These are phyloP conservation scores for Mycena metata DNA, from an alignment of 768 basidiomycete genomes.

Conservation along the genomic window DNA sequence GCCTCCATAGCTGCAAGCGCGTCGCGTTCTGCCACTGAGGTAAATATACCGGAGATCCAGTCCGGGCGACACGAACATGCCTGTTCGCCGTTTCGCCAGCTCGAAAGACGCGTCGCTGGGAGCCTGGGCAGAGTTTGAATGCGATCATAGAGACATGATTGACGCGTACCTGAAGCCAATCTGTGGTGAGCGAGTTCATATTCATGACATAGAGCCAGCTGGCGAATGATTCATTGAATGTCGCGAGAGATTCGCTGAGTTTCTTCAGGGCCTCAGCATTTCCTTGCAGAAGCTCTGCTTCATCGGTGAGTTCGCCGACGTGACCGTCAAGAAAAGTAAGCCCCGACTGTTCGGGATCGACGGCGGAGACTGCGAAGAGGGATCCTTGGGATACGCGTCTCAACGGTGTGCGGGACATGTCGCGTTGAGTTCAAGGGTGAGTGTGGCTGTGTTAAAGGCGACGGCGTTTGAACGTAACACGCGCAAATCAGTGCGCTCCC, in stretches of 20 bases:
- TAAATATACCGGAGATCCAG: not conserved
- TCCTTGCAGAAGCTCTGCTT: conserved; percentile 82
- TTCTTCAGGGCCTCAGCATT: conserved; percentile 80
- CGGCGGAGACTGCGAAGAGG: conserved; percentile 86
- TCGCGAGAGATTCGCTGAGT: conserved; percentile 81
- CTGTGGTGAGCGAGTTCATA: conserved; percentile 95
- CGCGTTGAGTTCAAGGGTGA: not conserved
- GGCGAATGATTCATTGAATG: conserved; percentile 94
- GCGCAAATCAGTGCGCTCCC: not conserved
- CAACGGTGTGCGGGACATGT: conserved; percentile 75
- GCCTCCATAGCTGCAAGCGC: conserved; percentile 70
- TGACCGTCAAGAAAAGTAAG: conserved; percentile 89
- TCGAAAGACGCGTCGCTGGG: conserved; percentile 72
- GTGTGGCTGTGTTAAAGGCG: not conserved
- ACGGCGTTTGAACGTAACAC: not conserved
- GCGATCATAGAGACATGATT: not conserved
- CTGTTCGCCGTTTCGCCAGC: conserved; percentile 71
- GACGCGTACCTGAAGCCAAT: conserved; percentile 84
- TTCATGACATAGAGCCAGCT: conserved; percentile 93
- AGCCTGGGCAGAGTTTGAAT: conserved; percentile 55
- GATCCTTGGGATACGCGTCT: conserved; percentile 93
- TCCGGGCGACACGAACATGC: conserved; percentile 50
- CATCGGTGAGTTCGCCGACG: conserved; percentile 89
- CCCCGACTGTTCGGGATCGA: conserved; percentile 82
- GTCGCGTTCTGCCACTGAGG: conserved; percentile 65